phyloP scores from a whole-genome alignment of 345 rosid genomes.

The Toxicodendron radicans region DNA sequence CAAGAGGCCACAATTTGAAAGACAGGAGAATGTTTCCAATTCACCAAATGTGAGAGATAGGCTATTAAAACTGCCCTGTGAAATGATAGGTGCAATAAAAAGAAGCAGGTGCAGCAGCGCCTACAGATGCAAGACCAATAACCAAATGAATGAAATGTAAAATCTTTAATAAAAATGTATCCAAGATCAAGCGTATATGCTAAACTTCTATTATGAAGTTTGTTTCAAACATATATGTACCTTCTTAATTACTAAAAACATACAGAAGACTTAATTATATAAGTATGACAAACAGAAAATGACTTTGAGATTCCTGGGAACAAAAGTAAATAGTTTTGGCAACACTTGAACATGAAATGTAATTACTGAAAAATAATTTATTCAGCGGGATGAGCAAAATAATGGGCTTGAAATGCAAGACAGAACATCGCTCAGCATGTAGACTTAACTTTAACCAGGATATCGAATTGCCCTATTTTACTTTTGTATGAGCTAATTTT shows the following conservation, averaged over 20 bases:
- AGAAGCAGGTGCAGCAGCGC: background rate
- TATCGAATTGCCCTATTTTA: background rate
- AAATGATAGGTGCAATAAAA: background rate
- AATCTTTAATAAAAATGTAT: too few species aligned
- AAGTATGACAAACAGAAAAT: too few species aligned
- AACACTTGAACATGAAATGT: too few species aligned
- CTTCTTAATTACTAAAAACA: background rate
- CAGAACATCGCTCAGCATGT: background rate
- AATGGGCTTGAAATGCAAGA: background rate
- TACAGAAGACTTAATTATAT: background rate
- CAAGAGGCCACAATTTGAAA: background rate
- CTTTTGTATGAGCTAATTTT: background rate
- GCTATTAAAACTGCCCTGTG: background rate
- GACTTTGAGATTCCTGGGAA: too few species aligned
- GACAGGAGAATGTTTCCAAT: background rate
- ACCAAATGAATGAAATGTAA: background rate
- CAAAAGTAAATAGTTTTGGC: too few species aligned
- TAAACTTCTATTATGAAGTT: background rate
- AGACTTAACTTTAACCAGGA: background rate
- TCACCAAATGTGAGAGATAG: background rate
- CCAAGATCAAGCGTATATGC: too few species aligned
- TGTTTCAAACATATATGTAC: background rate
- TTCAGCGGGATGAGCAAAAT: background rate
- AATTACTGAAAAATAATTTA: background rate
- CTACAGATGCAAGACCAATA: constrained; percentile 4